Conservation (phyloP, 768 basidiomycete species). For the Macrolepiota dolichaula region DNA sequence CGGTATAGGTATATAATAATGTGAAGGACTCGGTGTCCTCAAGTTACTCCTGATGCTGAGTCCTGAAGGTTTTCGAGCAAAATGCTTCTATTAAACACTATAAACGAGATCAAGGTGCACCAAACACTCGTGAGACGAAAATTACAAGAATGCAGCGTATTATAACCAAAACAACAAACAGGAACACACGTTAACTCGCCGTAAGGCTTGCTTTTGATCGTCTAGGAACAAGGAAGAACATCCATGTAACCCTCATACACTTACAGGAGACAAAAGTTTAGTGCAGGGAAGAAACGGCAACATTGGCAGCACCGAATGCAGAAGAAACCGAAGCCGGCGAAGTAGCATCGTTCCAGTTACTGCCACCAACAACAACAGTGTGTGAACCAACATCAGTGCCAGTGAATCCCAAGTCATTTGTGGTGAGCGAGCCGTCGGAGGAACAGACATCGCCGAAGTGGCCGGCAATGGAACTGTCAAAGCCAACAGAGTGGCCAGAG, state of each 20-base stretch:
- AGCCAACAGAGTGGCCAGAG: constrained; percentile 36
- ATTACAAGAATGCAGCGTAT: background rate
- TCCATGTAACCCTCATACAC: background rate
- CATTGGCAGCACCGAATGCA: constrained; percentile 29
- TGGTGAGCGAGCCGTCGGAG: constrained; percentile 34
- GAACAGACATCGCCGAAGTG: constrained; percentile 31
- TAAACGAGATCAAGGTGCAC: constrained; percentile 5
- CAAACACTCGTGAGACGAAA: constrained; percentile 4
- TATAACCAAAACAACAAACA: constrained; percentile 1
- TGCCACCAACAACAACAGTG: constrained; percentile 31
- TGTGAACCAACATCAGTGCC: constrained; percentile 35
- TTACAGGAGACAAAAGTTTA: background rate
- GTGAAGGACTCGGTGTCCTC: too few species aligned
- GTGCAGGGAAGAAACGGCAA: constrained; percentile 15
- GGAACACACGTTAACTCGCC: background rate
- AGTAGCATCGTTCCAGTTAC: constrained; percentile 34
- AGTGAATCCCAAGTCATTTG: constrained; percentile 36
- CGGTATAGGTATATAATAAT: too few species aligned
- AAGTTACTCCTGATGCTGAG: background rate
- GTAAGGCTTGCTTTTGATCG: background rate
- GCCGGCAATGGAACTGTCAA: constrained; percentile 31
- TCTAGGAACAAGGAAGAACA: background rate
- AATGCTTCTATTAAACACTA: constrained; percentile 1
- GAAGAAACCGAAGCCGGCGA: constrained; percentile 27
- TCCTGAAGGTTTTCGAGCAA: background rate